These are phyloP conservation scores for Ambispora gerdemannii DNA, from an alignment of 192 early-diverging fungal species.

Conservation along the genomic window DNA sequence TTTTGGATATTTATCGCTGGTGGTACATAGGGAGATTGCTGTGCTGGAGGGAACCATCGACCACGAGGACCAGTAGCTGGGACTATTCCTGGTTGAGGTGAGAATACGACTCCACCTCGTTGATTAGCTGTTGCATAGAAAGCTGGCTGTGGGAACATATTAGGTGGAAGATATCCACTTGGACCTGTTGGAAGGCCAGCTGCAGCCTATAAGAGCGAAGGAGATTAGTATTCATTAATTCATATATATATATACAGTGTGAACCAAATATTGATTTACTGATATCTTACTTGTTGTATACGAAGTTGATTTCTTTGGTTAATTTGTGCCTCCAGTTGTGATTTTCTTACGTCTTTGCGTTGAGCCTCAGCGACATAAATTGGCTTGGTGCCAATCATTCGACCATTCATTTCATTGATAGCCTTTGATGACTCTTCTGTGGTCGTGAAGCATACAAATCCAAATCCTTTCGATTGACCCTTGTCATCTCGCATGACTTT, in stretches of 20 bases:
- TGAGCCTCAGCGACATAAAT: constrained; percentile 98
- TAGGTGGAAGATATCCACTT: constrained; percentile 45
- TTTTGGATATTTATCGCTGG: neutral
- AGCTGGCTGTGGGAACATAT: constrained; percentile 46
- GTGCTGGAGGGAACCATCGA: constrained; percentile 48
- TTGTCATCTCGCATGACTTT: constrained; percentile 98
- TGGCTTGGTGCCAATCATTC: constrained; percentile 91
- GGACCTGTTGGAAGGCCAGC: constrained; percentile 39
- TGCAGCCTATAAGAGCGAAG: neutral
- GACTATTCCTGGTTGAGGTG: constrained; percentile 42
- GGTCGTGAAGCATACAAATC: constrained; percentile 99
- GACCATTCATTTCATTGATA: constrained; percentile 97
- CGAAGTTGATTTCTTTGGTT: constrained; percentile 84
- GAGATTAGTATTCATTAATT: too few relatives aligned
- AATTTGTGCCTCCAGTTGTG: constrained; percentile 95
- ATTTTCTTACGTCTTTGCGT: constrained; percentile 94
- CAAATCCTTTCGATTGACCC: constrained; percentile 86
- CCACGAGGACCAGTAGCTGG: constrained; percentile 31
- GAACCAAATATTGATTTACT: neutral
- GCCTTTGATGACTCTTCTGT: constrained; percentile 99
- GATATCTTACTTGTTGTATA: constrained; percentile 53
- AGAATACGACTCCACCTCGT: constrained; percentile 44
- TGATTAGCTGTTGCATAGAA: constrained; percentile 40
- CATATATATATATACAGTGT: neutral
- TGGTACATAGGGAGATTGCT: constrained; percentile 34